Percentiles rank a stretch among this genome's conserved stretches.
Evolutionary conservation across 2,329 filamentous ascomycete species (phyloP).

Genomic region (Arthroderma uncinatum): DNA sequence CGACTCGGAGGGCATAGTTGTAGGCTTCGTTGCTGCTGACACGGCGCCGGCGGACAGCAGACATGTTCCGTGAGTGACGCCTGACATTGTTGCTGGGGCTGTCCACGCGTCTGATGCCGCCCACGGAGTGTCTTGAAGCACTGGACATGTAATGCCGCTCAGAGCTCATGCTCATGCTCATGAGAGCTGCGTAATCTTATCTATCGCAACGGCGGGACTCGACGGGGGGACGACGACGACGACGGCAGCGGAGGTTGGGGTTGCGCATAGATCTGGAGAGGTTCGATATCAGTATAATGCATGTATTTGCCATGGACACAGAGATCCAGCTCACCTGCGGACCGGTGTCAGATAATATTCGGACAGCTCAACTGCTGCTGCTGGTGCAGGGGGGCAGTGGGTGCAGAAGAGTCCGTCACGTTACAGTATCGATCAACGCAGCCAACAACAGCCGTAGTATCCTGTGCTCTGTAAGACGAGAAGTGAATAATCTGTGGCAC

Average conservation of each 20-base stretch:
- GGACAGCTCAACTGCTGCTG: not conserved
- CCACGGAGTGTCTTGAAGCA: slow-evolving; percentile 35
- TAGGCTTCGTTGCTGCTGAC: slow-evolving; percentile 66
- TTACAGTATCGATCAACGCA: not conserved
- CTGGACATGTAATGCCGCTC: slow-evolving; percentile 32
- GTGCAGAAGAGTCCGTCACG: not conserved
- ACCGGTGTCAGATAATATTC: not conserved
- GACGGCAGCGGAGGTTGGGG: not conserved
- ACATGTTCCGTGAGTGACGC: slow-evolving; percentile 34
- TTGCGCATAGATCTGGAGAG: not conserved
- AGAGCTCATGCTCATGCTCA: not conserved
- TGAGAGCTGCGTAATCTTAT: not conserved
- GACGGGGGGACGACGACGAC: too few species aligned
- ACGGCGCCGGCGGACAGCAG: slow-evolving; percentile 32
- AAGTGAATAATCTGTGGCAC: not conserved
- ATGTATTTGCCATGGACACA: not conserved
- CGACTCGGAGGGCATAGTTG: slow-evolving; percentile 77
- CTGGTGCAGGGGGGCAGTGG: not conserved
- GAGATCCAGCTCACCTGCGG: not conserved
- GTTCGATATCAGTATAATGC: not conserved
- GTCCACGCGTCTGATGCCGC: slow-evolving; percentile 37
- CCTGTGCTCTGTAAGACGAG: not conserved
- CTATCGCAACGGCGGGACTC: not conserved
- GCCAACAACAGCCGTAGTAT: not conserved
- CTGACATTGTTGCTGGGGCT: slow-evolving; percentile 34